These are phyloP conservation scores for Eremochloa ophiuroides DNA, from an alignment of 176 grass and related monocot species.

Conservation along the genomic window DNA sequence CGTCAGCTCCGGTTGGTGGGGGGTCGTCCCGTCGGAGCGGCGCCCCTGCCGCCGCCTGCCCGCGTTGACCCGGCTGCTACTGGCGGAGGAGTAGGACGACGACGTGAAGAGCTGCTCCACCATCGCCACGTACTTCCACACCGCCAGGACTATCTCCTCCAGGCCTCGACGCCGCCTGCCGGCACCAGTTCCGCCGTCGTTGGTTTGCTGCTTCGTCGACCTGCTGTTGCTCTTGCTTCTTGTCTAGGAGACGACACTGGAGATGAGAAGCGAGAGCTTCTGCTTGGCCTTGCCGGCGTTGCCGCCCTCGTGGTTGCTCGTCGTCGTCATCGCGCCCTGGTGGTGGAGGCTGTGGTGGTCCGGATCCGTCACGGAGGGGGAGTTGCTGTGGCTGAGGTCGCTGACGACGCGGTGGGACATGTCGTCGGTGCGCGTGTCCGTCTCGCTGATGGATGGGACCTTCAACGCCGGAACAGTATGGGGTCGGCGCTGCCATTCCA, in stretches of 20 bases:
- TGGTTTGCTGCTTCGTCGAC: not conserved
- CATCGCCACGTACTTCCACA: slow-evolving; percentile 55
- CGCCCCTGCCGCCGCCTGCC: not conserved
- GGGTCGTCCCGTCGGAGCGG: no score
- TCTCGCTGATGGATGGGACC: no score
- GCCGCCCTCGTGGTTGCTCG: not conserved
- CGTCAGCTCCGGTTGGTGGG: no score
- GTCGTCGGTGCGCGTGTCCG: slow-evolving; percentile 1
- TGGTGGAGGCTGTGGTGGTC: no score
- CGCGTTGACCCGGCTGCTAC: not conserved
- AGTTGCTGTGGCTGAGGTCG: slow-evolving; percentile 33
- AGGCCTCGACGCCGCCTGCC: slow-evolving; percentile 16
- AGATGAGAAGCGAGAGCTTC: slow-evolving; percentile 40
- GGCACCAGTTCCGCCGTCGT: not conserved
- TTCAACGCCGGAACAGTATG: no score
- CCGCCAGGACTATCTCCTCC: slow-evolving; percentile 40
- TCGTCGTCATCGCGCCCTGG: not conserved
- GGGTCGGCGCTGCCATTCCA: no score
- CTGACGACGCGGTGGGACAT: slow-evolving; percentile 31
- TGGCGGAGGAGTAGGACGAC: slow-evolving; percentile 20
- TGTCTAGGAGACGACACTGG: slow-evolving; percentile 30
- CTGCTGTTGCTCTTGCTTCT: not conserved
- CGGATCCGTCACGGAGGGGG: not conserved
- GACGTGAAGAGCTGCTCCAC: slow-evolving; percentile 47
- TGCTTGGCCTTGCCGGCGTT: slow-evolving; percentile 12